Base-by-base conservation (phyloP, 225 moss, liverwort and hornwort genomes). In the Straminergon stramineum region DNA sequence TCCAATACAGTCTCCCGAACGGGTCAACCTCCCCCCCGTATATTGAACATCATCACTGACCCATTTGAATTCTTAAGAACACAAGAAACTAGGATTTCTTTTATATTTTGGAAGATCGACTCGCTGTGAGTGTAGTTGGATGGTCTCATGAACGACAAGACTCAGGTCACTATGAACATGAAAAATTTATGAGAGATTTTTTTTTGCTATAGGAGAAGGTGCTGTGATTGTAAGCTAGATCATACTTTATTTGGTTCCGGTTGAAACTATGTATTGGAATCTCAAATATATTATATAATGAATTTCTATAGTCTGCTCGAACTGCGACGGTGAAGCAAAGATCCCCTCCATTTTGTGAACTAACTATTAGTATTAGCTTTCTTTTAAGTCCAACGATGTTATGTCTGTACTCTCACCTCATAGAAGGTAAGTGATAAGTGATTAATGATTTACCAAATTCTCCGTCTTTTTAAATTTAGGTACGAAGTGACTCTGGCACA, bases 401-500 rank as follows among this genome's bases (percentile, higher is more conserved):
- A 78, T 79, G 22, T 78, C 30, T 86, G 51, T 64, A 79, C 66
- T 87, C 37, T 80, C 63, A 24, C n/a, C 23, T 67, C 55, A 85
- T 37, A 55, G 68, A 28, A 60, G 82, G 51, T 35, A 55, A 69
- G 34, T 30, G 73, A 34, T 37, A 69, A 69, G 56, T 31, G 82
- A 61, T 91, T 57, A 86, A 79, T 62, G 55, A 62, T 79, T 87
- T 67, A 91, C 64, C 24, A 56, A 81, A 26, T 24, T 79, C 34
- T 55, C 41, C 31, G 17, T 87, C 79, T 56, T 89, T 86, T 86
- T 39, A 65, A 82, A 58, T 89, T 66, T 95, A 98, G 98, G 91
- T 97, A 97, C 82, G 97, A 97, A 87, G 91, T 95, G 83, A 92
- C 91, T 84, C 91, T 98, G 90, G 98, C 98, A 74, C 94, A 98